Conservation (phyloP, 1,284 basidiomycete species). For the Fomitopsis pinicola region DNA sequence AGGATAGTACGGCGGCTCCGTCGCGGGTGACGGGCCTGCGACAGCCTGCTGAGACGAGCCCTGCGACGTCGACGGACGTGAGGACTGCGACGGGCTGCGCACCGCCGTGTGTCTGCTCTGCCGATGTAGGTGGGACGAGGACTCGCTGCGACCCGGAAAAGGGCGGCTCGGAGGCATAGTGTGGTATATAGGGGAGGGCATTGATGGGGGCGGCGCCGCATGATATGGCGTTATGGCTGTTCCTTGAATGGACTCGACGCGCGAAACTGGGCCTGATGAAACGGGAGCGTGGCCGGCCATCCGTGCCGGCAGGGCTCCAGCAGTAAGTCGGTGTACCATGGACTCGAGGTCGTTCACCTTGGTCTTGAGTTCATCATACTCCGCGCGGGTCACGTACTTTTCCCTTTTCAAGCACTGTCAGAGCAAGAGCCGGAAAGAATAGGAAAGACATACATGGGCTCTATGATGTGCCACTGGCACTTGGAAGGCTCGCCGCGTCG, state of each 20-base stretch:
- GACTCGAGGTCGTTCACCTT: constrained; percentile 37
- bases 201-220: constrained; percentile 6
- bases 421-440: constrained; percentile 7
- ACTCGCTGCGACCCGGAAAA: constrained; percentile 20
- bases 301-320: constrained; percentile 11
- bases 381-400: constrained; percentile 49
- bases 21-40: constrained; percentile 1
- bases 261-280: constrained; percentile 19
- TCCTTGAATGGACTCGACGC: constrained; percentile 22
- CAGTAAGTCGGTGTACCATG: constrained; percentile 17
- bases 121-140: constrained; percentile 12
- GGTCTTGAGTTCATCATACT: constrained; percentile 47
- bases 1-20: neutral
- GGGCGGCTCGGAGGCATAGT: constrained; percentile 13
- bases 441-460: constrained; percentile 39
- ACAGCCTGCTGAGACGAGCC: constrained; percentile 5
- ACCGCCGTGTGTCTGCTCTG: constrained; percentile 5
- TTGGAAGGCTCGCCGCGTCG: constrained; percentile 49
- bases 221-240: constrained; percentile 25
- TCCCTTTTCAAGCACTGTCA: constrained; percentile 34
- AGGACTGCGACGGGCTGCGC: constrained; percentile 19
- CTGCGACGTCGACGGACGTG: constrained; percentile 15
- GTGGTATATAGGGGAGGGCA: constrained; percentile 7
- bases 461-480: constrained; percentile 55
- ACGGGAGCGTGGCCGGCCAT: constrained; percentile 14